These are phyloP conservation scores for Zoysia japonica DNA, from an alignment of 176 grass and related monocot species.

Conservation along the genomic window DNA sequence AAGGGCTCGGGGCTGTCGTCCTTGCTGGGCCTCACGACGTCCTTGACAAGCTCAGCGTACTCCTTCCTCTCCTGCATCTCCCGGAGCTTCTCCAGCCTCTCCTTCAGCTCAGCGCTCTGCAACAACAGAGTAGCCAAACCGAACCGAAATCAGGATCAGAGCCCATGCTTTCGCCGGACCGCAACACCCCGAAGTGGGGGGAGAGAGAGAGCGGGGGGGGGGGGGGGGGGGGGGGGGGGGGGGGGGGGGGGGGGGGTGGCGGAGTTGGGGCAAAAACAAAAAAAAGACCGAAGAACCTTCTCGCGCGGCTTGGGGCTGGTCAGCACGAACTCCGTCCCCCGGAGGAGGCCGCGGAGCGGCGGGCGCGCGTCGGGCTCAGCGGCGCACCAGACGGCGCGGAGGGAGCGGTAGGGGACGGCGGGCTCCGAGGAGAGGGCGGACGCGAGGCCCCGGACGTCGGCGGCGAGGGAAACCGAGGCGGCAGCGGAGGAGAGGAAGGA, in stretches of 20 bases:
- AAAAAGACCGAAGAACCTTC: conserved; percentile 49
- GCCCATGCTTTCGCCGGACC: background rate
- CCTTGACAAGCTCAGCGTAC: conserved; percentile 81
- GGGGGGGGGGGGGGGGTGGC: no score
- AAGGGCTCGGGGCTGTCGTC: conserved; percentile 68
- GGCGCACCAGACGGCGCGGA: conserved; percentile 74
- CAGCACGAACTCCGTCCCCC: conserved; percentile 60
- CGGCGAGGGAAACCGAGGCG: conserved; percentile 26
- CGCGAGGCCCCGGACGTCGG: conserved; percentile 53
- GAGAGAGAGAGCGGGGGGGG: no score
- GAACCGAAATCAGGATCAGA: background rate
- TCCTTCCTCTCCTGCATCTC: conserved; percentile 82
- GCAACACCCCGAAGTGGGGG: background rate
- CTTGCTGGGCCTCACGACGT: conserved; percentile 57
- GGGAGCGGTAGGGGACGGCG: conserved; percentile 53
- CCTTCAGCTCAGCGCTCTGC: conserved; percentile 87
- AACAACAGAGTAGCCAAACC: background rate
- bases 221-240: no score
- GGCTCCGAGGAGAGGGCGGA: conserved; percentile 36
- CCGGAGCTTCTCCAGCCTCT: conserved; percentile 73
- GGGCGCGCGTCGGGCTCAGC: conserved; percentile 50
- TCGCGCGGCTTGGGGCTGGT: conserved; percentile 70
- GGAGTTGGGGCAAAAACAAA: background rate
- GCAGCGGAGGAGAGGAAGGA: conserved; percentile 56
- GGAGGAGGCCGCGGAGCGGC: conserved; percentile 54